phyloP scores from a whole-genome alignment of 2,329 filamentous ascomycete genomes.

The Fonsecaea pedrosoi region DNA sequence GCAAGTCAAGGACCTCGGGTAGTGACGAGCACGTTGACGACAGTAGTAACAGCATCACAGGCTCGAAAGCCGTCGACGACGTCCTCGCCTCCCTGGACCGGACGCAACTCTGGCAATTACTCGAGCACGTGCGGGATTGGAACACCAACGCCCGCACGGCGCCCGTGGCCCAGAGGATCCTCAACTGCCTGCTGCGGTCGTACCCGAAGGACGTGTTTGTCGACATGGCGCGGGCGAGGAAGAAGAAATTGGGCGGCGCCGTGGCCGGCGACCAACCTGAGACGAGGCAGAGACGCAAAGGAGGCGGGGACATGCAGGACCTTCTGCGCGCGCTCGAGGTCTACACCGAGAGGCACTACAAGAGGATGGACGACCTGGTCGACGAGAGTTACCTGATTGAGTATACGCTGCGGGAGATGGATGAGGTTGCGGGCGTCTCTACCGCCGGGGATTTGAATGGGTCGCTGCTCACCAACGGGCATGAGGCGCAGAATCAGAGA shows the following conservation, averaged over 20 bases:
- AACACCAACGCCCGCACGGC: slow-evolving; percentile 93
- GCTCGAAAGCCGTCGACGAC: slow-evolving; percentile 71
- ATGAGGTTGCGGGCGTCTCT: slow-evolving; percentile 63
- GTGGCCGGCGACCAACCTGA: background rate
- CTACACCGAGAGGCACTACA: slow-evolving; percentile 93
- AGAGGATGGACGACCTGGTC: slow-evolving; percentile 83
- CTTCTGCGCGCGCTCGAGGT: slow-evolving; percentile 84
- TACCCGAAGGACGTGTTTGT: slow-evolving; percentile 82
- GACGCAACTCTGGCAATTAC: slow-evolving; percentile 82
- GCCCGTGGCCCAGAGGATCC: slow-evolving; percentile 80
- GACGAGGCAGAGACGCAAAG: background rate
- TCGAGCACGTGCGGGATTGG: slow-evolving; percentile 89
- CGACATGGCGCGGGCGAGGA: slow-evolving; percentile 60
- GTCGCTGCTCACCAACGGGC: slow-evolving; percentile 20
- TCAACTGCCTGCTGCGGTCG: slow-evolving; percentile 78
- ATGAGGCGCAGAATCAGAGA: slow-evolving; percentile 4
- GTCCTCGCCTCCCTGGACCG: slow-evolving; percentile 80
- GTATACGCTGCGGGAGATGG: slow-evolving; percentile 93
- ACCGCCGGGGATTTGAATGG: slow-evolving; percentile 31
- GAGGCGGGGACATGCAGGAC: slow-evolving; percentile 68
- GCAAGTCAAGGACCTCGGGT: slow-evolving; percentile 42
- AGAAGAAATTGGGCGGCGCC: slow-evolving; percentile 8
- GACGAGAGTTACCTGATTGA: slow-evolving; percentile 95
- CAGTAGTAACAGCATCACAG: slow-evolving; percentile 51
- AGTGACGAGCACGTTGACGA: slow-evolving; percentile 42